phyloP scores from a whole-genome alignment of 2,329 filamentous ascomycete genomes.

The Colletotrichum lupini region DNA sequence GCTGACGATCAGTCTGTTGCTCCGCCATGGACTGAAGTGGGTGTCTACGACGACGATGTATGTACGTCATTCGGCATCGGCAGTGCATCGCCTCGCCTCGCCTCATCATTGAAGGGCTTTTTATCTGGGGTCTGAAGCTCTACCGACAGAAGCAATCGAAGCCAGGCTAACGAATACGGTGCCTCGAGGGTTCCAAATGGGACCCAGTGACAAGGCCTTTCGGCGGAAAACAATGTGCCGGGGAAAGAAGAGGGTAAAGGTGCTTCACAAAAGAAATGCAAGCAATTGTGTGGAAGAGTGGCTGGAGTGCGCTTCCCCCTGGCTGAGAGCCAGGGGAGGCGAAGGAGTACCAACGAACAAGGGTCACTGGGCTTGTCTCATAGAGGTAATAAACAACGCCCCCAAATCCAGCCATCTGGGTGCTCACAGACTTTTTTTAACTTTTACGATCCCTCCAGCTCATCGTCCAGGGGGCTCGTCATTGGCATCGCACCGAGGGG shows the following conservation, averaged over 20 bases:
- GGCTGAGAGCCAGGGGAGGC: constrained; percentile 22
- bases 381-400: constrained; percentile 35
- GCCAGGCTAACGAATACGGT: neutral
- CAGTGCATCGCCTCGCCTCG: constrained; percentile 30
- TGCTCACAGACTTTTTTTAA: constrained; percentile 35
- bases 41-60: constrained; percentile 16
- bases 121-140: constrained; percentile 4
- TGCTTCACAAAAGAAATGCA: constrained; percentile 26
- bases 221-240: constrained; percentile 11
- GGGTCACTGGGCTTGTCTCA: constrained; percentile 30
- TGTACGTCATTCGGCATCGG: constrained; percentile 35
- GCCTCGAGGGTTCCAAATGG: neutral
- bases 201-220: neutral
- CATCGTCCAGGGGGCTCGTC: constrained; percentile 32
- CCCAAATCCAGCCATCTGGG: constrained; percentile 36
- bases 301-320: constrained; percentile 20
- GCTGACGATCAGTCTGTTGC: constrained; percentile 27
- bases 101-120: constrained; percentile 21
- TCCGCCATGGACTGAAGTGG: constrained; percentile 30
- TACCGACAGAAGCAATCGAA: constrained; percentile 1
- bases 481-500: constrained; percentile 19
- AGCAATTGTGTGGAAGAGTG: constrained; percentile 17
- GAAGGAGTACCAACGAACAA: constrained; percentile 10
- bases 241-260: neutral
- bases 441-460: constrained; percentile 35